Percentiles rank a stretch among this genome's conserved stretches.
Evolutionary conservation across 2,329 filamentous ascomycete genomes (phyloP).

Genomic region (Aspergillus versicolor): DNA sequence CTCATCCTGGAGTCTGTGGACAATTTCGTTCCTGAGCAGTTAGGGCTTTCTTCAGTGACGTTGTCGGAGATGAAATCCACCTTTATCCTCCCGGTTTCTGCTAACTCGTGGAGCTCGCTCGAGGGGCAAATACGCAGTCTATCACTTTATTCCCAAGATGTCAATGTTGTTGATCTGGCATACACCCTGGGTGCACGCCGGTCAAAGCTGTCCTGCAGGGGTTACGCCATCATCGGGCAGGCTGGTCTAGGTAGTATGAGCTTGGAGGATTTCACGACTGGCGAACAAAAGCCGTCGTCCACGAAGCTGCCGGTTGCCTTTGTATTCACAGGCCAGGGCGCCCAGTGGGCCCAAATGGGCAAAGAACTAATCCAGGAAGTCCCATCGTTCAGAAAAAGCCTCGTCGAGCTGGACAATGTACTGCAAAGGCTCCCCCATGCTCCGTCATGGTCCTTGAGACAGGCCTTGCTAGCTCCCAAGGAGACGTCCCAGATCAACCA

Average conservation of each 20-base stretch:
- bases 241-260: background rate
- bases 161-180: background rate
- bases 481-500: background rate
- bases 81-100: background rate
- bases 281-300: background rate
- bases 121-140: background rate
- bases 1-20: constrained; percentile 37
- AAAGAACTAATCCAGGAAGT: constrained; percentile 8
- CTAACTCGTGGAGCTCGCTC: background rate
- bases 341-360: constrained; percentile 34
- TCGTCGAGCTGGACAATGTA: constrained; percentile 13
- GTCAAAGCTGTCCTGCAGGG: background rate
- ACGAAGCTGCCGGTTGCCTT: background rate
- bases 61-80: background rate
- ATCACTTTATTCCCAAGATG: background rate
- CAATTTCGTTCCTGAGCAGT: background rate
- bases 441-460: background rate
- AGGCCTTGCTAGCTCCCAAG: background rate
- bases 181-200: background rate
- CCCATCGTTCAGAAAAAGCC: constrained; percentile 8
- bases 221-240: background rate
- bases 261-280: background rate
- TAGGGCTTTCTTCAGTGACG: background rate
- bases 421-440: constrained; percentile 14
- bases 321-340: constrained; percentile 34